Evolutionary conservation across 163 green algal species (phyloP), one percentile per base, ranked within the genome.

Genomic region (Coccomyxa subellipsoidea): DNA sequence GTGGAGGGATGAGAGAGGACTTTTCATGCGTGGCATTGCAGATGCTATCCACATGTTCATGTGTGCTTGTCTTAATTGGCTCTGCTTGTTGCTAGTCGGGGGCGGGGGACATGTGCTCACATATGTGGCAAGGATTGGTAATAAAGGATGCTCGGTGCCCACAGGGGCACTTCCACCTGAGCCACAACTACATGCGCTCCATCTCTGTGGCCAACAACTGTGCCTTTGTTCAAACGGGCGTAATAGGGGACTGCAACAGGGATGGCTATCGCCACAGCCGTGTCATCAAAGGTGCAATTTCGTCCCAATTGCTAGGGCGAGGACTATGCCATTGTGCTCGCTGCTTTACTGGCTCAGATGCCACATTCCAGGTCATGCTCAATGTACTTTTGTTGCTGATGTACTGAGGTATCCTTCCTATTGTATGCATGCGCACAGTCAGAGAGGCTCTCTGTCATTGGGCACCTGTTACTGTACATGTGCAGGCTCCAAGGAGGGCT

Each of bases 1-100:
- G 99, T 86, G 89, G 92, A 0, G 99, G 97, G 97, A 99, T 99
- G 38, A 80, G 85, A 0, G 66, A 84, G 4, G 96, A 99, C 87
- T 83, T 98, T 29, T 18, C 18, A 18, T 66, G 12, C 12, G 12
- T 66, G 12, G 47, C 47, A 66, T 66, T 66, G 18, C 47, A 66
- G 18, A 66, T 12, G 47, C 47, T 12, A 66, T 29, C 18, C 12
- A 18, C 12, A 66, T n/a, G n/a, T 66, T 29, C 12, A 12, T 66
- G 47, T 66, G 47, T 66, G 18, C 47, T 18, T 12, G 47, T 66
- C 12, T 66, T 66, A 18, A 66, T 66, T 66, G 47, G 12, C 18
- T 66, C 47, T 29, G 47, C 47, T 66, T 66, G 47, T 66, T n/a
- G n/a, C n/a, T n/a, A n/a, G n/a, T n/a, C n/a, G n/a, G n/a, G n/a